Evolutionary conservation across 164 flowering plant genomes (phyloP).

Genomic region (Annona squamosa): DNA sequence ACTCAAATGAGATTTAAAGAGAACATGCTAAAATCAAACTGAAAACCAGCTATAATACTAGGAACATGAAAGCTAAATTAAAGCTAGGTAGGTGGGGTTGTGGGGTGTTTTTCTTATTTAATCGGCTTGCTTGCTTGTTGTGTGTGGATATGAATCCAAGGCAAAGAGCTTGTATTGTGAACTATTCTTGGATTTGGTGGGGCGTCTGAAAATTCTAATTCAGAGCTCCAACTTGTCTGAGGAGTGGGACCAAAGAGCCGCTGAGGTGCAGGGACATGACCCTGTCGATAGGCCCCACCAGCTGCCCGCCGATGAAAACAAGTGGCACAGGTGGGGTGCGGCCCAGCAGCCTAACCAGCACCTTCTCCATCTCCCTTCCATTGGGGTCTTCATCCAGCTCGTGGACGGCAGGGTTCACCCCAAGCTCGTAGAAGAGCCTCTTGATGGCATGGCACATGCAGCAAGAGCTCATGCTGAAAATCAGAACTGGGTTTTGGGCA

Average conservation of each 20-base stretch:
- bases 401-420: slow-evolving; percentile 3
- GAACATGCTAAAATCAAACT: no score
- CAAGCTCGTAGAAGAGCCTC: slow-evolving; percentile 5
- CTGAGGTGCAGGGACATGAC: slow-evolving; percentile 6
- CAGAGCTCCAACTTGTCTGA: slow-evolving; percentile 6
- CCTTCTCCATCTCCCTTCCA: slow-evolving; percentile 8
- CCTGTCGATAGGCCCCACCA: slow-evolving; percentile 6
- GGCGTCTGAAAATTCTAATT: background rate
- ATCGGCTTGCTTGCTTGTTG: no score
- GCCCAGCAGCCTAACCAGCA: slow-evolving; percentile 6
- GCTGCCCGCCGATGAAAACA: slow-evolving; percentile 9
- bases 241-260: slow-evolving; percentile 4
- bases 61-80: no score
- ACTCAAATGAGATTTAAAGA: no score
- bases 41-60: no score
- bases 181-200: no score
- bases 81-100: no score
- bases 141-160: no score
- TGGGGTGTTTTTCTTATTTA: no score
- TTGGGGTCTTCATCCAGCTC: slow-evolving; percentile 8
- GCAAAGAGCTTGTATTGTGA: no score
- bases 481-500: slow-evolving; percentile 4
- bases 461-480: slow-evolving; percentile 9
- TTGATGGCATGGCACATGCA: slow-evolving; percentile 8
- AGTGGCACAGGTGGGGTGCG: slow-evolving; percentile 3